These are phyloP conservation scores for Exophiala viscosa DNA, from an alignment of 2,329 filamentous ascomycete species.

Conservation along the genomic window DNA sequence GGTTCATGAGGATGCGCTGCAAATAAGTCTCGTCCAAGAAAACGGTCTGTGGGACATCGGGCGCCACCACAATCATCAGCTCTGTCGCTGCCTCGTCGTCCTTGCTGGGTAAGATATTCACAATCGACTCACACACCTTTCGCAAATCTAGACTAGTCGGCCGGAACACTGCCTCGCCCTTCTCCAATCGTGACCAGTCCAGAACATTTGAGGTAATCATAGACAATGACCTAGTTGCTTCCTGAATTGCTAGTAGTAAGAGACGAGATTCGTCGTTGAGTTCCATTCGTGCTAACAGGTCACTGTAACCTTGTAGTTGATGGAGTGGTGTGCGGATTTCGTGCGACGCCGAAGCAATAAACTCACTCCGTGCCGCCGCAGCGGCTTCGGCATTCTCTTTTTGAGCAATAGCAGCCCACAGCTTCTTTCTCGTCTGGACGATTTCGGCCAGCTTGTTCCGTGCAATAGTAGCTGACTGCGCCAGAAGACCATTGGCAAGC, in stretches of 20 bases:
- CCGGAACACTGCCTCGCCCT: constrained; percentile 32
- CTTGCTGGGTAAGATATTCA: constrained; percentile 33
- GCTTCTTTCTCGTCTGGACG: constrained; percentile 31
- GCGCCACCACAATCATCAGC: constrained; percentile 33
- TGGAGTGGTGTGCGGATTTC: constrained; percentile 37
- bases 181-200: constrained; percentile 38
- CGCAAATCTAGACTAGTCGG: constrained; percentile 33
- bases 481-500: constrained; percentile 34
- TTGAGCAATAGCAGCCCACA: constrained; percentile 35
- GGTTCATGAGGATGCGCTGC: constrained; percentile 45
- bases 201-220: constrained; percentile 38
- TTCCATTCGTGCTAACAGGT: constrained; percentile 33
- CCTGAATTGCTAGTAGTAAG: constrained; percentile 34
- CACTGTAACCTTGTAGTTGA: constrained; percentile 37
- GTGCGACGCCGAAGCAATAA: constrained; percentile 37
- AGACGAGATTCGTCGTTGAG: constrained; percentile 33
- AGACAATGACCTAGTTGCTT: constrained; percentile 35
- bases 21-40: constrained; percentile 37
- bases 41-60: constrained; percentile 32
- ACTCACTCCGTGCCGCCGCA: constrained; percentile 33
- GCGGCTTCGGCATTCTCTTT: constrained; percentile 35
- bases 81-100: constrained; percentile 34
- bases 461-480: constrained; percentile 35
- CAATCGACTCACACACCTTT: constrained; percentile 34
- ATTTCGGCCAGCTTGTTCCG: constrained; percentile 37